A percentile compares a stretch with the other conserved stretches of the same genome.
Conservation (phyloP, 148 eudicot genomes). For the Chenopodium album region DNA sequence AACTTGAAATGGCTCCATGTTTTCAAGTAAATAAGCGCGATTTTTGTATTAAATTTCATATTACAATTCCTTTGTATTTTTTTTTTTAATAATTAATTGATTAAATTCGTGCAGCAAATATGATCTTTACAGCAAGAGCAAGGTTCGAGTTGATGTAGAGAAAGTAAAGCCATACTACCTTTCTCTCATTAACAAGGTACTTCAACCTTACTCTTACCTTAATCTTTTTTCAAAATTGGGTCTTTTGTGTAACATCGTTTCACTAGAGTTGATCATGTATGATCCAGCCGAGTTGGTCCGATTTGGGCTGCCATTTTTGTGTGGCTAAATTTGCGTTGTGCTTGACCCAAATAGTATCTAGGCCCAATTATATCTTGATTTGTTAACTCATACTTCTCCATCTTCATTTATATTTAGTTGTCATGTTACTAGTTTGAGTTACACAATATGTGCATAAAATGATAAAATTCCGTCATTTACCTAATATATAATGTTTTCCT, state of each 20-base stretch:
- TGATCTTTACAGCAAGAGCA: constrained; percentile 61
- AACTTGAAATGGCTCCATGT: constrained; percentile 75
- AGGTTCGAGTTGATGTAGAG: constrained; percentile 39
- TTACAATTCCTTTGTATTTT: not conserved
- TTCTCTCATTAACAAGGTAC: constrained; percentile 53
- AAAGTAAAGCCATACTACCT: constrained; percentile 51
- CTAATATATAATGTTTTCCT: not conserved
- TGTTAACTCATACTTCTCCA: too few relatives aligned
- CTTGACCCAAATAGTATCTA: not conserved
- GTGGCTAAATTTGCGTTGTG: too few relatives aligned
- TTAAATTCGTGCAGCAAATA: constrained; percentile 36
- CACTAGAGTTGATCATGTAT: too few relatives aligned
- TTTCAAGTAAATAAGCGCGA: constrained; percentile 42
- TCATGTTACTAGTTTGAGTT: too few relatives aligned
- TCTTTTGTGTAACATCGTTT: too few relatives aligned
- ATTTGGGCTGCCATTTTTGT: not conserved
- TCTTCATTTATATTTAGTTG: too few relatives aligned
- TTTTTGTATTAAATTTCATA: not conserved
- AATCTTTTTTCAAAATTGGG: not conserved
- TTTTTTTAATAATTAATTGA: not conserved
- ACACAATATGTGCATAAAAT: too few relatives aligned
- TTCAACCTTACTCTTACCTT: not conserved
- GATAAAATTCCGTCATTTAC: too few relatives aligned
- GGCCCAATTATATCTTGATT: too few relatives aligned
- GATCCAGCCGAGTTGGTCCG: not conserved